phyloP scores from a whole-genome alignment of 202 grass and related monocot species.

The Schoenoplectus triqueter region DNA sequence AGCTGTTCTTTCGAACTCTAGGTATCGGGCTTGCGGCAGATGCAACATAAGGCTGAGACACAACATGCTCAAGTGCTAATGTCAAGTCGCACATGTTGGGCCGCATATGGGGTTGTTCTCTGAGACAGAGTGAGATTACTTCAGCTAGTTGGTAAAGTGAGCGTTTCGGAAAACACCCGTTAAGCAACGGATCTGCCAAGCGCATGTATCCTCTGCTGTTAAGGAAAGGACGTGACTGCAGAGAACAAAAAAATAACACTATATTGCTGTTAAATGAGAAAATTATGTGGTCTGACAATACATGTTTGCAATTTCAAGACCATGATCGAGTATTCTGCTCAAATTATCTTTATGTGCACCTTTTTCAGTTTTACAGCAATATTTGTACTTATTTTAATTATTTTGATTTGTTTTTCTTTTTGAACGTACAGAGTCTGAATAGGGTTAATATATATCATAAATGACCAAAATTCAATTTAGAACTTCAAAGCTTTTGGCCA shows the following conservation, averaged over 20 bases:
- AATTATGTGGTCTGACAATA: neutral
- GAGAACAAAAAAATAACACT: neutral
- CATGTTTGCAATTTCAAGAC: conserved; percentile 17
- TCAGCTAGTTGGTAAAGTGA: conserved; percentile 59
- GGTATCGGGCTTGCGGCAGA: neutral
- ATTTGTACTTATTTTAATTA: neutral
- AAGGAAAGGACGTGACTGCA: conserved; percentile 52
- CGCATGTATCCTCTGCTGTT: conserved; percentile 44
- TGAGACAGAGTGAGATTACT: conserved; percentile 52
- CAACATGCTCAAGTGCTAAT: conserved; percentile 55
- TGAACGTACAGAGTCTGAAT: neutral
- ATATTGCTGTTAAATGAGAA: conserved; percentile 29
- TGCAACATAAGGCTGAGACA: conserved; percentile 43
- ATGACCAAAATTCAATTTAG: neutral
- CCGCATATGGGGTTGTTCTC: conserved; percentile 56
- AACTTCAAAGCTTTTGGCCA: conserved; percentile 6
- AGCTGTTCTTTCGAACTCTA: conserved; percentile 2
- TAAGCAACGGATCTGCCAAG: conserved; percentile 58
- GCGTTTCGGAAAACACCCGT: conserved; percentile 47
- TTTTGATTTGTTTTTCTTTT: neutral
- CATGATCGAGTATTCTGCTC: neutral
- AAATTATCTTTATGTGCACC: neutral
- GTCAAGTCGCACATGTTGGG: conserved; percentile 61
- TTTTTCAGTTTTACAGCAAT: neutral
- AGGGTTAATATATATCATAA: neutral